These are phyloP conservation scores for Xylaria digitata DNA, from an alignment of 2,329 filamentous ascomycete species.

Conservation along the genomic window DNA sequence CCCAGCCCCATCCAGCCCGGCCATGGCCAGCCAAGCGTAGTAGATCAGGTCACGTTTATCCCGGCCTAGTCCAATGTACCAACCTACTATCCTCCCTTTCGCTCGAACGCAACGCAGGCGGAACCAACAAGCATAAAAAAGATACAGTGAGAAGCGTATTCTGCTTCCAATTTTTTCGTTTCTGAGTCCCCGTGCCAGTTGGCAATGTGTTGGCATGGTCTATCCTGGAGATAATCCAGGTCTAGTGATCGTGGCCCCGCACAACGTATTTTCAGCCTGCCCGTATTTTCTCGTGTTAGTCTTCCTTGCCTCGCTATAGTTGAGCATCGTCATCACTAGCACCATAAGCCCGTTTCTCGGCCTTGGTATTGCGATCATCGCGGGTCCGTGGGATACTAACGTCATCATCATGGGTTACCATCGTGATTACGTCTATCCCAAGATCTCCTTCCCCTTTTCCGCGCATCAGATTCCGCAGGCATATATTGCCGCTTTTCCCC, in stretches of 20 bases:
- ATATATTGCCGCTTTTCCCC: not conserved
- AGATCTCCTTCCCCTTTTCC: not conserved
- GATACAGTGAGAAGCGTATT: constrained; percentile 1
- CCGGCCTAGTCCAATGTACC: constrained; percentile 18
- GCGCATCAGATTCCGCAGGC: constrained; percentile 4
- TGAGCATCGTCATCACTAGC: not conserved
- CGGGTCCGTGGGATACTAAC: not conserved
- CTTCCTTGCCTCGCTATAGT: not conserved
- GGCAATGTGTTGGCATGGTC: constrained; percentile 11
- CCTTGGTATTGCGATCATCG: not conserved
- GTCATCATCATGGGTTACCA: constrained; percentile 1
- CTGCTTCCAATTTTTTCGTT: not conserved
- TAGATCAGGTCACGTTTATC: constrained; percentile 24
- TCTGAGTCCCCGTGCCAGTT: not conserved
- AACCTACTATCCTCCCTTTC: not conserved
- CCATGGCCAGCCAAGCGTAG: constrained; percentile 15
- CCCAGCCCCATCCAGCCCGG: constrained; percentile 14
- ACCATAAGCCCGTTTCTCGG: not conserved
- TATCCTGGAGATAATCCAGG: constrained; percentile 1
- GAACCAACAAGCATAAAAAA: constrained; percentile 35
- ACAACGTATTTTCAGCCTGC: constrained; percentile 5
- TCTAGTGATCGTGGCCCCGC: constrained; percentile 1
- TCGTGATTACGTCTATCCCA: not conserved
- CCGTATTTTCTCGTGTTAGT: not conserved
- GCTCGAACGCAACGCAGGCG: constrained; percentile 8